These are phyloP conservation scores for Lactarius psammicola DNA, from an alignment of 768 basidiomycete genomes.

Conservation along the genomic window DNA sequence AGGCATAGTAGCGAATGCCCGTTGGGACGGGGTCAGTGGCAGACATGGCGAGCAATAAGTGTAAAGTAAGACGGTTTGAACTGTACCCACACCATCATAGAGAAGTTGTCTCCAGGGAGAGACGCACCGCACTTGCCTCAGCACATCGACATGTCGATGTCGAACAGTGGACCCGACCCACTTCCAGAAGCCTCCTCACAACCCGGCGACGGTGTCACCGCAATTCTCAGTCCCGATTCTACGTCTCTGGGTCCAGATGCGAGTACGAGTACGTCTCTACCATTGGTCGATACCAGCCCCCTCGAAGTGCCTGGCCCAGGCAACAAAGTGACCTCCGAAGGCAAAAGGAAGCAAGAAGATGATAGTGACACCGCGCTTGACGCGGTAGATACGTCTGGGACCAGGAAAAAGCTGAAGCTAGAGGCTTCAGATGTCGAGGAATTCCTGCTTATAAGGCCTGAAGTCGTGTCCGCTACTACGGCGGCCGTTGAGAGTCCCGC, in stretches of 20 bases:
- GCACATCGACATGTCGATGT: slow-evolving; percentile 1
- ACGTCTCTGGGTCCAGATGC: neutral
- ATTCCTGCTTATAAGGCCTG: neutral
- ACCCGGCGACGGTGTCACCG: neutral
- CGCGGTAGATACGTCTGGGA: neutral
- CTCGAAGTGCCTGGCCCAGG: neutral
- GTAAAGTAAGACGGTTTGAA: too few species aligned
- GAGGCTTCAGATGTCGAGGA: neutral
- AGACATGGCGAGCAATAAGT: too few species aligned
- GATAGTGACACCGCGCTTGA: neutral
- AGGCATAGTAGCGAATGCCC: too few species aligned
- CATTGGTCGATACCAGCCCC: slow-evolving; percentile 3
- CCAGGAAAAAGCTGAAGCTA: slow-evolving; percentile 13
- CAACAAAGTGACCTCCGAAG: neutral
- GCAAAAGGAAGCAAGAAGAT: slow-evolving; percentile 18
- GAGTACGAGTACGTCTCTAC: neutral
- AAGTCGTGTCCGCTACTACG: neutral
- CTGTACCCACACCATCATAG: too few species aligned
- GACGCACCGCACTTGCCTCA: neutral
- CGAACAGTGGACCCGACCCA: neutral
- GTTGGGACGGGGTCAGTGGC: too few species aligned
- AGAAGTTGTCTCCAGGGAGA: too few species aligned
- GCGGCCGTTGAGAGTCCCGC: neutral
- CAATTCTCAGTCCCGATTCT: neutral
- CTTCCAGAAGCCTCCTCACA: neutral